Conservation (phyloP, 179 eudicot species). For the Sideroxylon spinosum region DNA sequence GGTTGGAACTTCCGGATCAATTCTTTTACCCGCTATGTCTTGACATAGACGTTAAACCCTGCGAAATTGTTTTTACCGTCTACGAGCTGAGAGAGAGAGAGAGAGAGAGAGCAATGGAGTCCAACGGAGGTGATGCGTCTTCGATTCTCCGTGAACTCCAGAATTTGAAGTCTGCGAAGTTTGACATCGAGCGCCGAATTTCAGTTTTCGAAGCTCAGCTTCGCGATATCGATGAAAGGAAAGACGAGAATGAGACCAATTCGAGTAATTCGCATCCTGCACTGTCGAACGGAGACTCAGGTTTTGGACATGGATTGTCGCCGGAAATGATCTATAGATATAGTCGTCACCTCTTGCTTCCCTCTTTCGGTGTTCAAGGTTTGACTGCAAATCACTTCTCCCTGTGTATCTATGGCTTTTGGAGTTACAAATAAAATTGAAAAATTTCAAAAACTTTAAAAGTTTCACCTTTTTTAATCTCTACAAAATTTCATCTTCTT, state of each 20-base stretch:
- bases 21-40: too few species aligned
- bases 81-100: not conserved
- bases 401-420: not conserved
- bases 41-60: not conserved
- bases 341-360: constrained; percentile 86
- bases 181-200: constrained; percentile 55
- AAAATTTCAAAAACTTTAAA: too few species aligned
- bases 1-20: too few species aligned
- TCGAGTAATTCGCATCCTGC: constrained; percentile 21
- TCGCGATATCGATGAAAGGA: constrained; percentile 23
- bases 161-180: constrained; percentile 42
- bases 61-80: not conserved
- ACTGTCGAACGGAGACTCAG: constrained; percentile 27
- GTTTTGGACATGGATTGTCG: constrained; percentile 38
- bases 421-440: too few species aligned
- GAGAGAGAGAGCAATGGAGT: constrained; percentile 29
- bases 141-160: constrained; percentile 46
- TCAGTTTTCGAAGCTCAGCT: constrained; percentile 66
- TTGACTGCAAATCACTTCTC: not conserved
- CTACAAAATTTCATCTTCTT: too few species aligned
- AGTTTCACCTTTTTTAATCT: too few species aligned
- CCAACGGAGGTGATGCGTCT: constrained; percentile 30
- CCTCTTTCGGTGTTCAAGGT: constrained; percentile 88
- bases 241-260: constrained; percentile 4
- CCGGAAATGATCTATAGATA: constrained; percentile 75